These are phyloP conservation scores for Corrigiola litoralis DNA, from an alignment of 179 eudicot genomes.

Conservation along the genomic window DNA sequence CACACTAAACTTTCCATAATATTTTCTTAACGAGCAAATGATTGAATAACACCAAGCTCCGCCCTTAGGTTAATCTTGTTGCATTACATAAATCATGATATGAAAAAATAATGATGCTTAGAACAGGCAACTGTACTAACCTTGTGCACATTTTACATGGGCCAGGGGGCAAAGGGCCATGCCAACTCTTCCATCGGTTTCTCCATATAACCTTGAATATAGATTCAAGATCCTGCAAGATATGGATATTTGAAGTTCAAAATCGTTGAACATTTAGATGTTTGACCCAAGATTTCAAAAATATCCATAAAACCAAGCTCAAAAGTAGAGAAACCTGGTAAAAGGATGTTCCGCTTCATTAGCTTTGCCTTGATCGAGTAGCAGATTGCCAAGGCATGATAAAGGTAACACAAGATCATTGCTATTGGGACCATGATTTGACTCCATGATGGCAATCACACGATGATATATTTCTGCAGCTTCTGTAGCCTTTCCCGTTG, in stretches of 20 bases:
- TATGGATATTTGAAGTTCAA: neutral
- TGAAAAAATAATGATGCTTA: neutral
- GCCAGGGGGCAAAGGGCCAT: conserved; percentile 82
- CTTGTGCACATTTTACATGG: conserved; percentile 81
- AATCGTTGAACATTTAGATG: neutral
- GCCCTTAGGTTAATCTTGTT: neutral
- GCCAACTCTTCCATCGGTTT: conserved; percentile 71
- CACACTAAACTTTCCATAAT: neutral
- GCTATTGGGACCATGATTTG: conserved; percentile 43
- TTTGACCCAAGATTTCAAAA: neutral
- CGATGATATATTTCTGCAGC: conserved; percentile 57
- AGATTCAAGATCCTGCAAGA: conserved; percentile 51
- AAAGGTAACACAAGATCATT: conserved; percentile 69
- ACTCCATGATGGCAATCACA: conserved; percentile 51
- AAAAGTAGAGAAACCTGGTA: conserved; percentile 38
- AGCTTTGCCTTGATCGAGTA: conserved; percentile 55
- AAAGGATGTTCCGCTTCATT: conserved; percentile 60
- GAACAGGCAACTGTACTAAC: conserved; percentile 30
- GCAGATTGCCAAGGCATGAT: conserved; percentile 65
- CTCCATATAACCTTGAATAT: conserved; percentile 54
- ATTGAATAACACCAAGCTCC: neutral
- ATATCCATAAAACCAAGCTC: conserved; percentile 1
- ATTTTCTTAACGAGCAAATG: neutral
- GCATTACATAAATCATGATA: neutral
- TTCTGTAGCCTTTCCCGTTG: conserved; percentile 44